phyloP scores from a whole-genome alignment of 306 rosid species.

The Cicer judaicum region DNA sequence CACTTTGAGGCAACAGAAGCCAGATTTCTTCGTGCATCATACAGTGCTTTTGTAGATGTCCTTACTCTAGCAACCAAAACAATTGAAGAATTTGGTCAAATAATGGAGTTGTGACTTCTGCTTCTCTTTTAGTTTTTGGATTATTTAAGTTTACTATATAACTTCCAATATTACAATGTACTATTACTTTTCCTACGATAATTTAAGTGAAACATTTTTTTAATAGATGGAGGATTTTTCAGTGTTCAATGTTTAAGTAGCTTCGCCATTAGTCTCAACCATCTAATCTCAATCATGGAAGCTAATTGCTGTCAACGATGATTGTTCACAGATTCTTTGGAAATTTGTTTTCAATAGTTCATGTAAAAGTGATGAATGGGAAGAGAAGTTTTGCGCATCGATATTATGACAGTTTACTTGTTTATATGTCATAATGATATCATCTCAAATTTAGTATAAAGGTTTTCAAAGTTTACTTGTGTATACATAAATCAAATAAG shows the following conservation, averaged over 20 bases:
- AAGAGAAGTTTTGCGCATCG: neutral
- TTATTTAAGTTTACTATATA: constrained; percentile 2
- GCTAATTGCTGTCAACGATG: neutral
- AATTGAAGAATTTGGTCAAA: constrained; percentile 84
- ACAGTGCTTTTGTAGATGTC: constrained; percentile 79
- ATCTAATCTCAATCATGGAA: neutral
- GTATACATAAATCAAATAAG: neutral
- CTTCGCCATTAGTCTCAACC: neutral
- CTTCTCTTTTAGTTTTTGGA: constrained; percentile 18
- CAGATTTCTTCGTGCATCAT: constrained; percentile 94
- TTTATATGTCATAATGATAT: neutral
- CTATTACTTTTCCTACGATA: neutral
- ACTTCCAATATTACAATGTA: neutral
- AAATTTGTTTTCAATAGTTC: neutral
- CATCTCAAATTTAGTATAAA: neutral
- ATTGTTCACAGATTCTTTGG: neutral
- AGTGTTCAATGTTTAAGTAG: neutral
- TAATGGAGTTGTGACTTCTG: constrained; percentile 55
- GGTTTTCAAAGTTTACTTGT: no score
- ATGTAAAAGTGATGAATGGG: neutral
- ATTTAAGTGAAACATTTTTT: constrained; percentile 14
- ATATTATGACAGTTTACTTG: neutral
- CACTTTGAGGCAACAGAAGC: constrained; percentile 93
- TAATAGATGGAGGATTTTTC: neutral
- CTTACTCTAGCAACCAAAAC: constrained; percentile 80